phyloP scores from a whole-genome alignment of 78 protist genomes.

The Dictyostelium discoideum region DNA sequence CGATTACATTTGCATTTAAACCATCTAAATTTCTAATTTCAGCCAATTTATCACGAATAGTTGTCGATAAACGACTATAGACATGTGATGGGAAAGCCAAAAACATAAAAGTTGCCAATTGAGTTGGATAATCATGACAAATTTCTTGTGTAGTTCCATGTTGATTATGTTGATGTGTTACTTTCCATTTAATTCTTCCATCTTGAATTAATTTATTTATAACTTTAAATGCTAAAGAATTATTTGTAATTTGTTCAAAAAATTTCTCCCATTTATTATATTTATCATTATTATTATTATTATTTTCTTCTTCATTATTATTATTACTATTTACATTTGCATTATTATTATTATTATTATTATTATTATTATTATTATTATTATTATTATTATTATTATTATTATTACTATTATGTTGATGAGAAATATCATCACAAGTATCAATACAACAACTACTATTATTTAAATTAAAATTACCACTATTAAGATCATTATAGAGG shows the following conservation, averaged over 20 bases:
- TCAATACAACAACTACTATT: constrained; percentile 1
- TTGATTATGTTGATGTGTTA: constrained; percentile 56
- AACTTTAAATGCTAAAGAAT: neutral
- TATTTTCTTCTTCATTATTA: neutral
- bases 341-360: neutral
- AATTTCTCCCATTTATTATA: constrained; percentile 19
- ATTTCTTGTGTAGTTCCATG: constrained; percentile 6
- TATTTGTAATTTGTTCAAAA: constrained; percentile 14
- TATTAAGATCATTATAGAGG: neutral
- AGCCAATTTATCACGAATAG: constrained; percentile 16
- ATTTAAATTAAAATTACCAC: neutral
- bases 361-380: neutral
- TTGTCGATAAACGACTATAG: neutral
- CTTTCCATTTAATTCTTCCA: constrained; percentile 27
- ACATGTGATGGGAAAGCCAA: constrained; percentile 48
- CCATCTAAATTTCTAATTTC: constrained; percentile 31
- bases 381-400: neutral
- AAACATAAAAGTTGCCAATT: constrained; percentile 53
- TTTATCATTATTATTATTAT: neutral
- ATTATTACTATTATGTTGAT: neutral
- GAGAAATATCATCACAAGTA: neutral
- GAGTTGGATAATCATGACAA: constrained; percentile 58
- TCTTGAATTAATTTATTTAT: neutral
- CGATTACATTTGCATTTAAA: constrained; percentile 15
- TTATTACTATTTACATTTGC: neutral